Evolutionary conservation across 1,284 basidiomycete genomes (phyloP).

Genomic region (Ceratorhiza oryzae-sativae): DNA sequence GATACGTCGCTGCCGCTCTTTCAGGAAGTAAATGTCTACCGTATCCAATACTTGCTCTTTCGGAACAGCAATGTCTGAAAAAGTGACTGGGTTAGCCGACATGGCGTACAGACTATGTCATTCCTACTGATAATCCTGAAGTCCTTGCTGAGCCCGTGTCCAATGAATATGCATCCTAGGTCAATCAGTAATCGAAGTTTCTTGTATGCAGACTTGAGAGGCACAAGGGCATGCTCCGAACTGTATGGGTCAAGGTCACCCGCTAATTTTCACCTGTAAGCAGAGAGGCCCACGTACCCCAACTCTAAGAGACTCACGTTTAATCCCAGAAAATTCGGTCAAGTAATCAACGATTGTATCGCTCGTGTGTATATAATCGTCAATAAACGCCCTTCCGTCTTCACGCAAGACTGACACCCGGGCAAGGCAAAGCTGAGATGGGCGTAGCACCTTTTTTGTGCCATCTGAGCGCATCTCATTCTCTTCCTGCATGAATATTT

Average conservation of each 20-base stretch:
- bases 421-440: constrained; percentile 89
- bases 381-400: constrained; percentile 90
- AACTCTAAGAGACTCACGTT: constrained; percentile 76
- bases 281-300: too few relatives aligned
- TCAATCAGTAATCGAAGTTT: constrained; percentile 96
- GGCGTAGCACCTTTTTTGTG: constrained; percentile 89
- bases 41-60: constrained; percentile 96
- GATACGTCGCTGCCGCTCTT: constrained; percentile 81
- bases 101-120: not conserved
- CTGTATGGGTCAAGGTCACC: constrained; percentile 89
- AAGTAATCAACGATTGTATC: constrained; percentile 96
- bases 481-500: constrained; percentile 71
- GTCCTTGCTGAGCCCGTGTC: constrained; percentile 98
- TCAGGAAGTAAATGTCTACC: constrained; percentile 91
- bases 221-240: constrained; percentile 89
- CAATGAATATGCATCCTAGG: constrained; percentile 94
- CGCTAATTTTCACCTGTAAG: too few relatives aligned
- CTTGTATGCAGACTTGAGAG: constrained; percentile 96
- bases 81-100: constrained; percentile 14
- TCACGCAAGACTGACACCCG: constrained; percentile 94
- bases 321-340: constrained; percentile 96
- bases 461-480: constrained; percentile 95
- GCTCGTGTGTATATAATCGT: constrained; percentile 96
- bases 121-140: constrained; percentile 95
- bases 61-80: constrained; percentile 90